These are phyloP conservation scores for Ophiostoma angusticollis DNA, from an alignment of 2,329 filamentous ascomycete species.

Conservation along the genomic window DNA sequence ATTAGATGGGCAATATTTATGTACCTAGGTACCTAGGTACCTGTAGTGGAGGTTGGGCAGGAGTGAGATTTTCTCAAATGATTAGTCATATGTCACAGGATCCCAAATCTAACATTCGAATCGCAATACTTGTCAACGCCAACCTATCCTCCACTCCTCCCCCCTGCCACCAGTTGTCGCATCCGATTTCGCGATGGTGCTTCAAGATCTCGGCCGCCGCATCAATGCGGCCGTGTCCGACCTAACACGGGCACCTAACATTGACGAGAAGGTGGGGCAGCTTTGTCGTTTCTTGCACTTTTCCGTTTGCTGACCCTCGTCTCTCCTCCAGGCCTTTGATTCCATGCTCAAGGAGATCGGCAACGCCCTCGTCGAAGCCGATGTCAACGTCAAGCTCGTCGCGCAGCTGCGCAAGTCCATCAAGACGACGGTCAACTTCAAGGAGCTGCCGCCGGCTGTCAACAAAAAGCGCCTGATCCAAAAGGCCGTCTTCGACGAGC, in stretches of 20 bases:
- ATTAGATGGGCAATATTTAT: no score
- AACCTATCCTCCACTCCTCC: neutral
- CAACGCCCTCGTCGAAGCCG: constrained; percentile 85
- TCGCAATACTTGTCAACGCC: no score
- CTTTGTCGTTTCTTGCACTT: neutral
- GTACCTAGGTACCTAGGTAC: no score
- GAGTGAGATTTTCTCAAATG: no score
- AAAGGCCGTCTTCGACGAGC: constrained; percentile 93
- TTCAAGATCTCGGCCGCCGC: constrained; percentile 95
- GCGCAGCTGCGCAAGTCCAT: constrained; percentile 87
- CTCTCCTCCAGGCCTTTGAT: constrained; percentile 90
- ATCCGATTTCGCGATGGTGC: constrained; percentile 56
- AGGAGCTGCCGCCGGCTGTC: constrained; percentile 75
- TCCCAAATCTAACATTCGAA: no score
- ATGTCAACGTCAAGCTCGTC: constrained; percentile 93
- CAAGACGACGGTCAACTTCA: constrained; percentile 82
- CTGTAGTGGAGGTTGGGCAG: no score
- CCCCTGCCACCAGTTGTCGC: neutral
- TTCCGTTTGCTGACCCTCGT: no score
- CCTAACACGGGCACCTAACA: constrained; percentile 78
- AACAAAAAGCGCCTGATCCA: constrained; percentile 99
- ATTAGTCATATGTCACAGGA: no score
- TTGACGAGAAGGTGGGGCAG: constrained; percentile 77
- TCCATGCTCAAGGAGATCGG: constrained; percentile 98
- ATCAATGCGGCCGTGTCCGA: constrained; percentile 95